Evolutionary conservation across 345 rosid genomes (phyloP).

Genomic region (Salix dunnii): DNA sequence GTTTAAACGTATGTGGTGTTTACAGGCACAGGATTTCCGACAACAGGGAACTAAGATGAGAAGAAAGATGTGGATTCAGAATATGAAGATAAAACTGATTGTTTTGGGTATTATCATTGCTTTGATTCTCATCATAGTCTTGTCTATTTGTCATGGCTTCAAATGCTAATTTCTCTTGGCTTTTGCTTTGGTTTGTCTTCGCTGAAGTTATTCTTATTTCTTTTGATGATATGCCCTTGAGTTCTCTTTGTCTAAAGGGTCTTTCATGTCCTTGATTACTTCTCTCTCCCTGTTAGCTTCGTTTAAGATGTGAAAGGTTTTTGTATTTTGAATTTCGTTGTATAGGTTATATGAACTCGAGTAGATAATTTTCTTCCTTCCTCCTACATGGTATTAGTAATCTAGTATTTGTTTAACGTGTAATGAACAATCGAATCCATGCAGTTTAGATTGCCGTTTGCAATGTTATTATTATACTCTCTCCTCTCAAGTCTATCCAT

Average conservation of each 20-base stretch:
- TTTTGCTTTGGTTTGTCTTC: constrained; percentile 11
- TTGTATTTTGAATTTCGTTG: constrained; percentile 32
- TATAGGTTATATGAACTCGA: constrained; percentile 32
- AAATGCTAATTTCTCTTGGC: constrained; percentile 40
- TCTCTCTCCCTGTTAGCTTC: constrained; percentile 7
- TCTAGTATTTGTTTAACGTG: constrained; percentile 10
- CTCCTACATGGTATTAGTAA: not conserved
- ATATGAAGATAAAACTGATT: constrained; percentile 90
- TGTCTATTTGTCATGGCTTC: constrained; percentile 82
- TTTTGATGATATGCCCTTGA: constrained; percentile 8
- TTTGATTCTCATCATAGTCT: constrained; percentile 58
- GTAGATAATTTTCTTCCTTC: constrained; percentile 18
- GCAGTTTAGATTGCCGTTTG: constrained; percentile 12
- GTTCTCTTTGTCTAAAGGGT: not conserved
- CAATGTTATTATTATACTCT: not conserved
- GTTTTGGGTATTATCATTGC: constrained; percentile 61
- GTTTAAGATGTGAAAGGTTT: constrained; percentile 15
- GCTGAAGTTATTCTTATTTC: constrained; percentile 18
- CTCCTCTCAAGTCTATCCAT: not conserved
- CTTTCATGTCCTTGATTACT: constrained; percentile 5
- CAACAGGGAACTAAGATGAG: constrained; percentile 86
- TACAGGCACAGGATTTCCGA: constrained; percentile 91
- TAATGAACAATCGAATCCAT: constrained; percentile 8
- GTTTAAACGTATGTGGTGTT: not conserved
- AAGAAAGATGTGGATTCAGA: constrained; percentile 86